Conservation (phyloP, 2,329 filamentous ascomycete genomes). For the Aspergillus fischeri region DNA sequence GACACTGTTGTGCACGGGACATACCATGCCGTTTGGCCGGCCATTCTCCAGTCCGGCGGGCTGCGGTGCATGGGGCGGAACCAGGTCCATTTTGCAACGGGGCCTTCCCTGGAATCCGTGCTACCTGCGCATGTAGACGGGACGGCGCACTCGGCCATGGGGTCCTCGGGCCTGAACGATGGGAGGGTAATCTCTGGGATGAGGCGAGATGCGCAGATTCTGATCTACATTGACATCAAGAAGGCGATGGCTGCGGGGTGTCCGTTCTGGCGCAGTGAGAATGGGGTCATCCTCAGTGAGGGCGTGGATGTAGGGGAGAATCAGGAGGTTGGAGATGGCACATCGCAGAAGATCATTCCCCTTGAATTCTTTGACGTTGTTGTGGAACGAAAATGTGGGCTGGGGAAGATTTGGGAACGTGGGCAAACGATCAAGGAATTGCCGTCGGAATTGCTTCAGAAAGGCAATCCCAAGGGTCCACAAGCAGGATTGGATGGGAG, state of each 20-base stretch:
- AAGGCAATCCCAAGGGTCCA: slow-evolving; percentile 30
- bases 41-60: slow-evolving; percentile 72
- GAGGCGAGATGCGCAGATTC: slow-evolving; percentile 69
- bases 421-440: slow-evolving; percentile 52
- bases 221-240: slow-evolving; percentile 72
- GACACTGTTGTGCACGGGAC: slow-evolving; percentile 78
- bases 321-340: slow-evolving; percentile 48
- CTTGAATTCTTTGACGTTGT: slow-evolving; percentile 69
- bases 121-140: slow-evolving; percentile 21
- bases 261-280: slow-evolving; percentile 75
- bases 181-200: slow-evolving; percentile 69
- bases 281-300: slow-evolving; percentile 65
- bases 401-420: slow-evolving; percentile 62
- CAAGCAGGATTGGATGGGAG: slow-evolving; percentile 4
- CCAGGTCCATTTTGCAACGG: slow-evolving; percentile 85
- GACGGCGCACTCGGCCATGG: slow-evolving; percentile 9
- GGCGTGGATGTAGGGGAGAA: slow-evolving; percentile 34
- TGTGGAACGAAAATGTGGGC: slow-evolving; percentile 67
- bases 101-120: slow-evolving; percentile 52
- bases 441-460: slow-evolving; percentile 40
- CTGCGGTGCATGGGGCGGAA: slow-evolving; percentile 76
- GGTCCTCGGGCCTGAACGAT: slow-evolving; percentile 14
- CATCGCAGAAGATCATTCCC: slow-evolving; percentile 55
- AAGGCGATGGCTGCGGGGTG: slow-evolving; percentile 59
- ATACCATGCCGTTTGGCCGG: slow-evolving; percentile 72